Base-by-base conservation (phyloP, 768 basidiomycete genomes). In the Leccinum obscurum region DNA sequence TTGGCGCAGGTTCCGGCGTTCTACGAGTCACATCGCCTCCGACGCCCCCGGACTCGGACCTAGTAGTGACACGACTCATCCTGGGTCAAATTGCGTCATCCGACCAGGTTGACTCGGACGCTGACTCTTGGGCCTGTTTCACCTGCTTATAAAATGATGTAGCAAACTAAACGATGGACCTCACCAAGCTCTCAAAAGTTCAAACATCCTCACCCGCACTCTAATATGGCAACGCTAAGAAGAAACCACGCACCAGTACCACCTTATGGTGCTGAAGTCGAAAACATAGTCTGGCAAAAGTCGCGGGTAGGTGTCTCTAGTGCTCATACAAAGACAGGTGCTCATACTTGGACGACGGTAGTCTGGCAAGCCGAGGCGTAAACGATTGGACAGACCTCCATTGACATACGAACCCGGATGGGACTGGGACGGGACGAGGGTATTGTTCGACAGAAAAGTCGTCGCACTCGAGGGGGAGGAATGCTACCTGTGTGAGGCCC, bases 341-440 rank as follows among this genome's bases (percentile, higher is more conserved):
- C 58, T 68, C 7, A 66, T 46, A 7, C 46, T 35, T 30, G 24
- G 11, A 26, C 14, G 0, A 37, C 11, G n/a, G n/a, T 39, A 70
- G 67, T 4, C 11, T 20, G 64, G 64, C 48, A 62, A 52, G 53
- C 69, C 64, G 32, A 62, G 48, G n/a, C 62, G 55, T 10, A 52
- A 32, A n/a, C 58, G 63, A 49, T 34, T 13, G 10, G 44, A 64
- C 11, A 62, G 56, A 41, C 69, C 64, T 14, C 20, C 52, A 2
- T 57, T 69, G 53, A 49, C 26, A 20, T 28, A 64, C 4, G 70
- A 70, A 37, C 46, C 50, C 14, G 67, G 63, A 34, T 70, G 69
- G 67, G 64, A 71, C 32, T 71, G 69, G 69, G 69, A 71, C 13
- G 67, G 62, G 49, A 54, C 37, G 11, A 62, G 34, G 26, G 10